Conservation (phyloP, 1,284 basidiomycete genomes). For the Grifola frondosa region DNA sequence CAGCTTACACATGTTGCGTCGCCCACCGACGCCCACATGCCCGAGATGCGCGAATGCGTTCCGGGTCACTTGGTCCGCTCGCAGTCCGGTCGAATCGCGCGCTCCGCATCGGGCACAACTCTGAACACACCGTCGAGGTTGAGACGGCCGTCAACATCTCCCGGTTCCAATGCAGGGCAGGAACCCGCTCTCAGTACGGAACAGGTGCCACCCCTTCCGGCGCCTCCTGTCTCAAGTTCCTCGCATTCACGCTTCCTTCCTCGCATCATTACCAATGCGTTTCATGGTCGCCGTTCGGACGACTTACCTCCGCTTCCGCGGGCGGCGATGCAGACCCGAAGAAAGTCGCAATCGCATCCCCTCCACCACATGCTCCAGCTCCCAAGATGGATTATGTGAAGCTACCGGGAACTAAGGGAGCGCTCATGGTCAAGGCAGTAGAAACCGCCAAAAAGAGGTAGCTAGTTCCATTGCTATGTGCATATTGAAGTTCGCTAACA, state of each 20-base stretch:
- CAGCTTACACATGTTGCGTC: constrained; percentile 22
- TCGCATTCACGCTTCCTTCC: constrained; percentile 64
- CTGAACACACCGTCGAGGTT: constrained; percentile 13
- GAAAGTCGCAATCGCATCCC: constrained; percentile 11
- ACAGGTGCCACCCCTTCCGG: constrained; percentile 28
- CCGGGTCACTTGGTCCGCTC: constrained; percentile 23
- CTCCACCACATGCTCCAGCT: constrained; percentile 54
- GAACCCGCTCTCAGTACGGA: constrained; percentile 23
- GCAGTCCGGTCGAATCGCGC: constrained; percentile 24
- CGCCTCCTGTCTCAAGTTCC: constrained; percentile 35
- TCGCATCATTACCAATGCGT: constrained; percentile 65
- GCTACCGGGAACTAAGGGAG: constrained; percentile 84
- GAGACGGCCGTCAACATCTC: constrained; percentile 26
- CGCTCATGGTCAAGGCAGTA: constrained; percentile 77
- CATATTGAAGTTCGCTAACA: constrained; percentile 7
- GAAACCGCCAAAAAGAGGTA: constrained; percentile 86
- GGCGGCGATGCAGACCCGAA: constrained; percentile 19
- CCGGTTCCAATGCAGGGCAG: constrained; percentile 24
- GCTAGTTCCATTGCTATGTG: constrained; percentile 12
- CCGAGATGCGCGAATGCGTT: constrained; percentile 25
- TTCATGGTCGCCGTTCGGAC: constrained; percentile 56
- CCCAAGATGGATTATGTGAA: constrained; percentile 88
- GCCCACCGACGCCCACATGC: constrained; percentile 13
- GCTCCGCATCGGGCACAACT: constrained; percentile 12
- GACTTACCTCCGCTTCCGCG: constrained; percentile 45